Evolutionary conservation across 169 alveolate genomes (phyloP).

Genomic region (Cryptosporidium tyzzeri): DNA sequence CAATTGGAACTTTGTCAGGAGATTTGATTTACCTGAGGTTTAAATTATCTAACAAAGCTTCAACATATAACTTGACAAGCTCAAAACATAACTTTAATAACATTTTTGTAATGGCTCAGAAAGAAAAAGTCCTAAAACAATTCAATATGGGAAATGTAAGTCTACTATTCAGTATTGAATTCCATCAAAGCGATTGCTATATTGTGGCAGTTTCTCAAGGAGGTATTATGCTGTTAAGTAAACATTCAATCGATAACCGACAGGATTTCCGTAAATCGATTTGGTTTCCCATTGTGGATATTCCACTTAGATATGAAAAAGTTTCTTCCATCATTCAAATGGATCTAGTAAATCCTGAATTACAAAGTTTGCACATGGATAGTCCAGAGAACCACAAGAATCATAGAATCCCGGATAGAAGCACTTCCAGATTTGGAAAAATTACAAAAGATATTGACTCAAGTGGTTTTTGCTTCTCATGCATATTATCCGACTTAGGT

Average conservation of each 20-base stretch:
- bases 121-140: slow-evolving; percentile 33
- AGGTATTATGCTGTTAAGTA: slow-evolving; percentile 19
- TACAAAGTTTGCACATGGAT: neutral
- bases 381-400: neutral
- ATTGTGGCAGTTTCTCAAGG: slow-evolving; percentile 14
- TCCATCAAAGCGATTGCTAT: neutral
- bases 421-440: slow-evolving; percentile 15
- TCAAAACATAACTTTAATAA: neutral
- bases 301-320: slow-evolving; percentile 22
- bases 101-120: slow-evolving; percentile 15
- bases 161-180: neutral
- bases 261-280: slow-evolving; percentile 6
- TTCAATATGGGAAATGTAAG: slow-evolving; percentile 31
- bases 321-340: neutral
- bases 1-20: slow-evolving; percentile 46
- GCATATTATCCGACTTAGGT: neutral
- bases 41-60: neutral
- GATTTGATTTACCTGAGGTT: slow-evolving; percentile 33
- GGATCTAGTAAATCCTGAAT: neutral
- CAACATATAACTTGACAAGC: neutral
- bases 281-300: slow-evolving; percentile 68
- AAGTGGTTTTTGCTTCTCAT: slow-evolving; percentile 21
- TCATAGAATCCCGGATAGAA: neutral
- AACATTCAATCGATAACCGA: neutral
- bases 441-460: slow-evolving; percentile 57